phyloP scores from a whole-genome alignment of 2,329 filamentous ascomycete species.

The Diaporthe nobilis region DNA sequence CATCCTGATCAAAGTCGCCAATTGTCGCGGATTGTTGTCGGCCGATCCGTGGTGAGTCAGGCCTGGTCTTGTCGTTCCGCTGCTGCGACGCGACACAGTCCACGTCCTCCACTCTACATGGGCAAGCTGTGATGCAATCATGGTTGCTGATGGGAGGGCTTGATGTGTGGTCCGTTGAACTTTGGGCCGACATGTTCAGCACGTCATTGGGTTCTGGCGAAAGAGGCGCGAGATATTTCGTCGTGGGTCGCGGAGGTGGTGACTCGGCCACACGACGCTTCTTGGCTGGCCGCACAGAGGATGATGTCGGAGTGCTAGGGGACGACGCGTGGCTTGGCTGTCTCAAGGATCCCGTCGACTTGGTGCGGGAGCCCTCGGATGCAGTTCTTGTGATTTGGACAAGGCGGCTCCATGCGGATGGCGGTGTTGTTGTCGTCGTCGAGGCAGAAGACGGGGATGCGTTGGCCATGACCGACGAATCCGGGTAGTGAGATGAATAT shows the following conservation, averaged over 20 bases:
- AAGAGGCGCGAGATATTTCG: not conserved
- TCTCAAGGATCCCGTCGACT: constrained; percentile 11
- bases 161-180: not conserved
- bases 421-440: not conserved
- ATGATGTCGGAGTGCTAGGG: not conserved
- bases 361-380: constrained; percentile 35
- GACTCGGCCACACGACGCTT: constrained; percentile 12
- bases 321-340: not conserved
- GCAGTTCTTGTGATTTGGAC: constrained; percentile 37
- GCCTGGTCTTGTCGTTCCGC: not conserved
- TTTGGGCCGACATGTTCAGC: not conserved
- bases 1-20: not conserved
- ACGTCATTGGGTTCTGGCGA: not conserved
- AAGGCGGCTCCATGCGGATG: constrained; percentile 40
- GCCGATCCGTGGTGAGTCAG: not conserved
- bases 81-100: constrained; percentile 25
- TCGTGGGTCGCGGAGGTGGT: not conserved
- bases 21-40: not conserved
- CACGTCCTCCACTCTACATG: constrained; percentile 31
- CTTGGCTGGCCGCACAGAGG: constrained; percentile 11
- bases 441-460: not conserved
- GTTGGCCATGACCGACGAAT: not conserved
- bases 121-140: constrained; percentile 32
- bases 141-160: too few relatives aligned
- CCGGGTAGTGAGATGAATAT: too few relatives aligned